These are phyloP conservation scores for Amanita thiersii DNA, from an alignment of 768 basidiomycete species.

Conservation along the genomic window DNA sequence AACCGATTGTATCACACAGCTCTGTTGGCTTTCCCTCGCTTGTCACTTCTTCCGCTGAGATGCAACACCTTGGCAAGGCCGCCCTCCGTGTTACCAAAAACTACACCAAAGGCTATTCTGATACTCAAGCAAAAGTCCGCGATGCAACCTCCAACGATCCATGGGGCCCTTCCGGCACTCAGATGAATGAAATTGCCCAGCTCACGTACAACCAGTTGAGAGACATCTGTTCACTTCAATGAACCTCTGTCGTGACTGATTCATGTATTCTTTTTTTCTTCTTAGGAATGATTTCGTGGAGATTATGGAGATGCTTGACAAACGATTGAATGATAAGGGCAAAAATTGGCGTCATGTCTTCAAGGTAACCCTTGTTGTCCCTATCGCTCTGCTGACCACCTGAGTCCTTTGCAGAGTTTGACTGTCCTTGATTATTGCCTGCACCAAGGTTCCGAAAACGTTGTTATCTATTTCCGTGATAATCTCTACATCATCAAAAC, in stretches of 20 bases:
- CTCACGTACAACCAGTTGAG: slow-evolving; percentile 89
- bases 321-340: slow-evolving; percentile 96
- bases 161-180: slow-evolving; percentile 94
- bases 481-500: slow-evolving; percentile 98
- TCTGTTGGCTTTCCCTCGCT: no score
- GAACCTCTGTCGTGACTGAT: background rate
- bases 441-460: slow-evolving; percentile 96
- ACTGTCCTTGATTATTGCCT: slow-evolving; percentile 94
- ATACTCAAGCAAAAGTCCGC: slow-evolving; percentile 90
- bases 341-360: slow-evolving; percentile 99
- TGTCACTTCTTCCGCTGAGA: slow-evolving; percentile 13
- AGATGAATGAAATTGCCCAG: slow-evolving; percentile 99
- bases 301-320: slow-evolving; percentile 99
- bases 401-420: slow-evolving; percentile 47
- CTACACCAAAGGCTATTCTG: slow-evolving; percentile 94
- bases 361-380: slow-evolving; percentile 51
- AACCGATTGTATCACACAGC: no score
- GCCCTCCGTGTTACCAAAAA: slow-evolving; percentile 89
- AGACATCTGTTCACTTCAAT: slow-evolving; percentile 1
- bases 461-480: slow-evolving; percentile 96
- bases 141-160: slow-evolving; percentile 97
- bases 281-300: slow-evolving; percentile 90
- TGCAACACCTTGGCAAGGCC: slow-evolving; percentile 81
- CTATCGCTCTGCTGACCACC: slow-evolving; percentile 1
- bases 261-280: background rate